Conservation (phyloP, 2,329 filamentous ascomycete species). For the Pseudopyricularia javanii region DNA sequence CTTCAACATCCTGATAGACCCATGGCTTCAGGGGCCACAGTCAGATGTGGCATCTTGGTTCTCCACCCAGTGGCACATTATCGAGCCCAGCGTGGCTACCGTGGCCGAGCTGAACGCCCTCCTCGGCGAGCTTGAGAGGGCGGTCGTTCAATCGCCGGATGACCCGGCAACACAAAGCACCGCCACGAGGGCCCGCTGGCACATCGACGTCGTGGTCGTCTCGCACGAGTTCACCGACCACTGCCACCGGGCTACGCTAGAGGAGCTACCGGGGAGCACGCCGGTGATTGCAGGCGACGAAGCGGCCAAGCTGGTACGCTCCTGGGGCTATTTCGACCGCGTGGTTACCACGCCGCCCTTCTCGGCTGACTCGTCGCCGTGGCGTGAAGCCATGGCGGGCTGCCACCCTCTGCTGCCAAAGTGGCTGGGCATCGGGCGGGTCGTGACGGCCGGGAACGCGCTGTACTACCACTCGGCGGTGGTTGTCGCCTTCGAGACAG, state of each 20-base stretch:
- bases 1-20: conserved; percentile 54
- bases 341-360: conserved; percentile 39
- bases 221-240: conserved; percentile 60
- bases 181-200: conserved; percentile 10
- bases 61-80: conserved; percentile 50
- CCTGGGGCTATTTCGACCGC: conserved; percentile 46
- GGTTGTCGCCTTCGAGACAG: conserved; percentile 36
- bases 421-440: conserved; percentile 49
- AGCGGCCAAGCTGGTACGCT: conserved; percentile 41
- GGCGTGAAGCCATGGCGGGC: conserved; percentile 1
- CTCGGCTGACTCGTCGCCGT: conserved; percentile 5
- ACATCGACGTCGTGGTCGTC: conserved; percentile 46
- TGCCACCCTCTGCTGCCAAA: conserved; percentile 27
- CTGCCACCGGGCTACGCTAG: conserved; percentile 48
- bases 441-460: conserved; percentile 39
- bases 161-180: too few species aligned
- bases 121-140: conserved; percentile 33
- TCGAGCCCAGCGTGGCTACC: conserved; percentile 37
- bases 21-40: conserved; percentile 52
- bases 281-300: conserved; percentile 48
- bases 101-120: conserved; percentile 41
- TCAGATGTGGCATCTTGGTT: conserved; percentile 53
- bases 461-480: conserved; percentile 52
- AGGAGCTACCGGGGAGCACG: conserved; percentile 37
- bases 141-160: neutral